Percentiles rank a stretch among this genome's conserved stretches.
These are phyloP conservation scores for Termitomyces sp. DNA, from an alignment of 768 basidiomycete species.

Conservation along the genomic window DNA sequence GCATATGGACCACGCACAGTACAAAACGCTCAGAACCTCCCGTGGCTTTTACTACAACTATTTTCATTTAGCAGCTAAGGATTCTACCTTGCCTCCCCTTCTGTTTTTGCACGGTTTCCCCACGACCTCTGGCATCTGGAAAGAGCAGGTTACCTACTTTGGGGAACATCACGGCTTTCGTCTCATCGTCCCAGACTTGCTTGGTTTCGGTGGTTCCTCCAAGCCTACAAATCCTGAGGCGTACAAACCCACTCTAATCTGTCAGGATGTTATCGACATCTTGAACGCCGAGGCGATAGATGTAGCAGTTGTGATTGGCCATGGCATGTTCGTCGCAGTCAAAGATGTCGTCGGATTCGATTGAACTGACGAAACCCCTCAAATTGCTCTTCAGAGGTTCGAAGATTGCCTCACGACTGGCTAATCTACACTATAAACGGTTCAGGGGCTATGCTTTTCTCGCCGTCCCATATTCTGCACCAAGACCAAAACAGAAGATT, in stretches of 20 bases:
- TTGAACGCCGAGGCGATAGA: conserved; percentile 32
- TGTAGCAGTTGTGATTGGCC: conserved; percentile 36
- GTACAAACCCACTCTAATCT: conserved; percentile 34
- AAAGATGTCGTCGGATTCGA: not conserved
- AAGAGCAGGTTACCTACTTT: conserved; percentile 35
- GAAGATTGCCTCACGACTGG: conserved; percentile 30
- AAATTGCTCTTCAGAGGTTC: conserved; percentile 30
- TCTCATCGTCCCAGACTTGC: conserved; percentile 44
- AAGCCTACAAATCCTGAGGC: conserved; percentile 37
- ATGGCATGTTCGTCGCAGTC: conserved; percentile 27
- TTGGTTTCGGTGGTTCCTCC: conserved; percentile 47
- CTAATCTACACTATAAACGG: conserved; percentile 32
- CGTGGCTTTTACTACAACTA: conserved; percentile 39
- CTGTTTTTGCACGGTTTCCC: conserved; percentile 48
- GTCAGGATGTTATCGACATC: conserved; percentile 39
- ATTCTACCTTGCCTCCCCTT: conserved; percentile 29
- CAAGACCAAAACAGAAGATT: conserved; percentile 24
- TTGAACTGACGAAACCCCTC: not conserved
- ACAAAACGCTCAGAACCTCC: conserved; percentile 29
- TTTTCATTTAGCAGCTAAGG: conserved; percentile 22
- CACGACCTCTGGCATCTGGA: conserved; percentile 37
- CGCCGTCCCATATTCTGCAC: conserved; percentile 30
- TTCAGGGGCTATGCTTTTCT: conserved; percentile 39
- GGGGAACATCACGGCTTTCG: conserved; percentile 32
- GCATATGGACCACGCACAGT: conserved; percentile 12